Conservation (phyloP, 805 yeast species). For the Isabelozyma heimii region DNA sequence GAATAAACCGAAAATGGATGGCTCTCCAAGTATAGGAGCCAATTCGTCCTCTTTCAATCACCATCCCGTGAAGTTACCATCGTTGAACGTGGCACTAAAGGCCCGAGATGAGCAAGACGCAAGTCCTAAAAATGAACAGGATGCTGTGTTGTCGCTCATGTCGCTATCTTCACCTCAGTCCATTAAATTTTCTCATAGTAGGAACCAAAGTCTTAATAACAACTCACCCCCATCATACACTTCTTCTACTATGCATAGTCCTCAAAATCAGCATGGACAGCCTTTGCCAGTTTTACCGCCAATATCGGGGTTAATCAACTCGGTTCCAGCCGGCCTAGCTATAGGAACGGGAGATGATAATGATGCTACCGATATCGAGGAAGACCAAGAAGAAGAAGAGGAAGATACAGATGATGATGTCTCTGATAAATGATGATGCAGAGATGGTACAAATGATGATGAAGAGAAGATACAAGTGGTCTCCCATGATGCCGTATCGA, state of each 20-base stretch:
- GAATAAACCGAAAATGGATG: slow-evolving; percentile 1
- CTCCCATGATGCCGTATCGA: too few species aligned
- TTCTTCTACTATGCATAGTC: slow-evolving; percentile 15
- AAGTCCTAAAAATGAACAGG: slow-evolving; percentile 38
- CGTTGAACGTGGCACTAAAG: slow-evolving; percentile 23
- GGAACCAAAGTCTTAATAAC: slow-evolving; percentile 24
- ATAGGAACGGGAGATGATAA: slow-evolving; percentile 14
- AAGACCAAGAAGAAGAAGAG: slow-evolving; percentile 13
- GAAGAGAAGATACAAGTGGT: too few species aligned
- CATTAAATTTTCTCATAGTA: slow-evolving; percentile 24
- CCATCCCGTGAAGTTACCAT: slow-evolving; percentile 20
- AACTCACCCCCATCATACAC: slow-evolving; percentile 27
- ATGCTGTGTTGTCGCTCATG: slow-evolving; percentile 55
- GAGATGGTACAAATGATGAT: too few species aligned
- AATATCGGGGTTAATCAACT: slow-evolving; percentile 19
- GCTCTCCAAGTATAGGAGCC: slow-evolving; percentile 1
- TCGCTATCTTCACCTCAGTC: slow-evolving; percentile 52
- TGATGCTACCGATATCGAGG: slow-evolving; percentile 37
- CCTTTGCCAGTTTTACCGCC: slow-evolving; percentile 24
- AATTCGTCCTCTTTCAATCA: background rate
- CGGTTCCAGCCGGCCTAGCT: slow-evolving; percentile 1
- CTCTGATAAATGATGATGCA: too few species aligned
- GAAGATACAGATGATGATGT: background rate
- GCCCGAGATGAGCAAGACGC: background rate
- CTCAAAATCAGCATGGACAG: slow-evolving; percentile 3